phyloP scores from a whole-genome alignment of 1,284 basidiomycete species.

The Bothia castanella region DNA sequence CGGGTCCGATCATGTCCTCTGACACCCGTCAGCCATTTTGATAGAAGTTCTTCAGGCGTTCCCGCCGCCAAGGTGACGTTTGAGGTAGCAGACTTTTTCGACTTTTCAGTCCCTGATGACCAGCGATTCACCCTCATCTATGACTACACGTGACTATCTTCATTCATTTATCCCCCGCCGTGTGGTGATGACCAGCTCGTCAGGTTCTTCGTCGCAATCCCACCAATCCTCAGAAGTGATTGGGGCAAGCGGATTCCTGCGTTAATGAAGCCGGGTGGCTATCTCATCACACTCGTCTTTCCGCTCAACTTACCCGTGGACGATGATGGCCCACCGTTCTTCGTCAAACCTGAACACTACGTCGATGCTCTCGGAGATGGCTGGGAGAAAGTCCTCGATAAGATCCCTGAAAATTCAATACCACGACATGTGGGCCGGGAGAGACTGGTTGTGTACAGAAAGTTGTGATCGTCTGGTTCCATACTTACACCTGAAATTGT shows the following conservation, averaged over 20 bases:
- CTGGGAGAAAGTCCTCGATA: constrained; percentile 55
- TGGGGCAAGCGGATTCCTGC: constrained; percentile 59
- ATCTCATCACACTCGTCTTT: constrained; percentile 56
- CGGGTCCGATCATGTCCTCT: not conserved
- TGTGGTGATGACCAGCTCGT: not conserved
- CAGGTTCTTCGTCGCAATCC: constrained; percentile 30
- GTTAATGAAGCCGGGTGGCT: constrained; percentile 56
- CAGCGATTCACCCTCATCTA: constrained; percentile 19
- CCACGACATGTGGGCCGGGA: constrained; percentile 33
- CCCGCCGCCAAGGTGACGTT: constrained; percentile 13
- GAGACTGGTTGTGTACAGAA: constrained; percentile 18
- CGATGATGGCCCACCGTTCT: constrained; percentile 60
- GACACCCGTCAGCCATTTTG: constrained; percentile 3
- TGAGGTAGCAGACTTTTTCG: constrained; percentile 20
- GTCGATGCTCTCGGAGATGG: constrained; percentile 47
- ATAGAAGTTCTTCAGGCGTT: not conserved
- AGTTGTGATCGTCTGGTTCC: constrained; percentile 12
- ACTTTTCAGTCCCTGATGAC: constrained; percentile 14
- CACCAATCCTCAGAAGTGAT: constrained; percentile 46
- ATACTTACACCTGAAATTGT: too few relatives aligned
- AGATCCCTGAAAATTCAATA: constrained; percentile 43
- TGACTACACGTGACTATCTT: constrained; percentile 14
- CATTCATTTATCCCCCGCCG: not conserved
- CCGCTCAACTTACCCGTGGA: constrained; percentile 51
- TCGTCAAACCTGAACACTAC: constrained; percentile 57